Conservation (phyloP, 495 filamentous ascomycete species). For the Diplogelasinospora grovesii region DNA sequence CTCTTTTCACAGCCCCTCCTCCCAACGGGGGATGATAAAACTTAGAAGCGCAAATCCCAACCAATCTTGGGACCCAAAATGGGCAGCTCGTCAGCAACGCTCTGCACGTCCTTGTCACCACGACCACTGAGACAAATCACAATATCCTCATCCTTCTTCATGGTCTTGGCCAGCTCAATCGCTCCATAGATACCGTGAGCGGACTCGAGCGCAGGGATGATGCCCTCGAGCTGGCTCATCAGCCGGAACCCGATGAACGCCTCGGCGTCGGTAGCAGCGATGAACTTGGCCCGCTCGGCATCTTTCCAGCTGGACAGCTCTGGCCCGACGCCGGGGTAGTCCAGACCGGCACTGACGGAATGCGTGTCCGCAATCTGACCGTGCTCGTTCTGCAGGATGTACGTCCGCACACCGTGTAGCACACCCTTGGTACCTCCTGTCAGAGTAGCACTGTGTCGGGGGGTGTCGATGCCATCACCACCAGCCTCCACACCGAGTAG, state of each 20-base stretch:
- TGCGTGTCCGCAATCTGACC: slow-evolving; percentile 94
- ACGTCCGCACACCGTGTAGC: slow-evolving; percentile 90
- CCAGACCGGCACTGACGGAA: slow-evolving; percentile 92
- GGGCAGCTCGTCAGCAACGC: slow-evolving; percentile 90
- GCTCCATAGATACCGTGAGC: slow-evolving; percentile 89
- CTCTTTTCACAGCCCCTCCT: too few species aligned
- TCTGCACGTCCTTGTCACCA: slow-evolving; percentile 98
- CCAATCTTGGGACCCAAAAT: slow-evolving; percentile 84
- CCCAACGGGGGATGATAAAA: too few species aligned
- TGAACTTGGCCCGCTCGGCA: slow-evolving; percentile 71
- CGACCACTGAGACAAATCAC: slow-evolving; percentile 92
- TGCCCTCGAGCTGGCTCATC: slow-evolving; percentile 80
- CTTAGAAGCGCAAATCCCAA: slow-evolving; percentile 81
- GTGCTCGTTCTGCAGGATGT: slow-evolving; percentile 83
- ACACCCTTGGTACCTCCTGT: slow-evolving; percentile 86
- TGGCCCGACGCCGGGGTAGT: slow-evolving; percentile 95
- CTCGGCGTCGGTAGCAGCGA: slow-evolving; percentile 86
- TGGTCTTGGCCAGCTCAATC: slow-evolving; percentile 82
- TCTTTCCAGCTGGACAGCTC: slow-evolving; percentile 94
- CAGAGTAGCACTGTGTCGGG: slow-evolving; percentile 82
- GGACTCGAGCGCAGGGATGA: slow-evolving; percentile 92
- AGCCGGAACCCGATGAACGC: slow-evolving; percentile 86
- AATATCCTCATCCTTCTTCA: slow-evolving; percentile 80
- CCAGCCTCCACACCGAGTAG: slow-evolving; percentile 92
- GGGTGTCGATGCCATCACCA: slow-evolving; percentile 88